These are phyloP conservation scores for Moesziomyces sp. DNA, from an alignment of 1,284 basidiomycete species.

Conservation along the genomic window DNA sequence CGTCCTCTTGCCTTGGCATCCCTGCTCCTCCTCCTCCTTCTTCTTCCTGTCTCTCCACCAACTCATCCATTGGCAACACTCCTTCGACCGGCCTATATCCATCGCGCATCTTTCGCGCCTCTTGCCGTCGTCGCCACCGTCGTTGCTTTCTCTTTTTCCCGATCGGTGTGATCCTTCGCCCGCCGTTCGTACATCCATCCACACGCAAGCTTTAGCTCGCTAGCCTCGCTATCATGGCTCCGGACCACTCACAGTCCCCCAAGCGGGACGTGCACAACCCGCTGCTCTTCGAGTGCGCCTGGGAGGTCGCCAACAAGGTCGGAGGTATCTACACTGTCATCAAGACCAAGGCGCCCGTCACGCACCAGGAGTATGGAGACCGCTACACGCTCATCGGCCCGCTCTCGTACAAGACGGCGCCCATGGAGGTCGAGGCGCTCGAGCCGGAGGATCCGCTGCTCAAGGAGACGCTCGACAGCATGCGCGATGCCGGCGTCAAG, in stretches of 20 bases:
- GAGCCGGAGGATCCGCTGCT: conserved; percentile 74
- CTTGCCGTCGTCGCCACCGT: too few relatives aligned
- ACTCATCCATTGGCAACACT: background rate
- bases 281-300: conserved; percentile 63
- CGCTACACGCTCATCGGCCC: conserved; percentile 92
- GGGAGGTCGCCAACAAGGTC: conserved; percentile 72
- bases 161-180: background rate
- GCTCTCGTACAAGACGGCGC: conserved; percentile 94
- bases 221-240: conserved; percentile 20
- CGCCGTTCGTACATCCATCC: background rate
- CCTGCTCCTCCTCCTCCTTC: background rate
- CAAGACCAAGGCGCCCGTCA: conserved; percentile 98
- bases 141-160: background rate
- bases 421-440: conserved; percentile 95
- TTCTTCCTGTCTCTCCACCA: background rate
- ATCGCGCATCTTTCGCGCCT: too few relatives aligned
- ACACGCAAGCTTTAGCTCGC: background rate
- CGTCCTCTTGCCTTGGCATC: background rate
- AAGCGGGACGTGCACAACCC: conserved; percentile 62
- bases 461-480: conserved; percentile 59
- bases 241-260: conserved; percentile 11
- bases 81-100: conserved; percentile 2
- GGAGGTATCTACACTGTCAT: conserved; percentile 99
- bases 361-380: conserved; percentile 76
- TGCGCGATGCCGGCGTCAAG: conserved; percentile 81